phyloP scores from a whole-genome alignment of 805 yeast species.

The Lipomyces sp. region DNA sequence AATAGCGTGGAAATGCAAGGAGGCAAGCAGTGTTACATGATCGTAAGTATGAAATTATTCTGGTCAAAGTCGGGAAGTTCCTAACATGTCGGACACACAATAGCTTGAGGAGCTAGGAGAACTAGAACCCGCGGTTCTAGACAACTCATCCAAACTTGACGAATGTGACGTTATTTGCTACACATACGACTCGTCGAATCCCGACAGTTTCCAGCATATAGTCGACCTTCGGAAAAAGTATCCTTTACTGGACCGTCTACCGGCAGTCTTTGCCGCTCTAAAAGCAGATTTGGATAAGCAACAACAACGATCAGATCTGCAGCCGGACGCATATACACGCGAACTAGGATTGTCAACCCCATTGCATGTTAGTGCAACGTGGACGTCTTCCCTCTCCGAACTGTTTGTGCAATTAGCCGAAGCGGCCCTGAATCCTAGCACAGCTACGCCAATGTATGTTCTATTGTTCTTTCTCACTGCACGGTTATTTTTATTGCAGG shows the following conservation, averaged over 20 bases:
- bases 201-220: constrained; percentile 86
- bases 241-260: constrained; percentile 65
- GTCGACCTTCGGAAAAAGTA: constrained; percentile 65
- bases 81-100: background rate
- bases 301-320: constrained; percentile 82
- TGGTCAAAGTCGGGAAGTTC: background rate
- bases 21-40: constrained; percentile 92
- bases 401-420: constrained; percentile 84
- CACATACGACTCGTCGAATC: constrained; percentile 93
- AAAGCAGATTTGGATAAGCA: constrained; percentile 96
- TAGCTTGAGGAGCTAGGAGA: constrained; percentile 84
- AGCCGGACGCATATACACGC: constrained; percentile 85
- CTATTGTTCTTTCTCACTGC: background rate
- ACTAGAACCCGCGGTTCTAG: constrained; percentile 78
- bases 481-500: background rate
- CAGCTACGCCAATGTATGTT: constrained; percentile 58
- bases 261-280: constrained; percentile 85
- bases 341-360: constrained; percentile 74
- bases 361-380: constrained; percentile 83
- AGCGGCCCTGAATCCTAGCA: constrained; percentile 78
- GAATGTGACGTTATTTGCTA: constrained; percentile 91
- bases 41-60: constrained; percentile 44
- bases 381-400: constrained; percentile 83
- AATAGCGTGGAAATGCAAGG: constrained; percentile 93
- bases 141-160: constrained; percentile 67